A percentile compares a stretch with the other conserved stretches of the same genome.
Conservation (phyloP, 2,329 filamentous ascomycete genomes). For the Magnaporthiopsis poae region DNA sequence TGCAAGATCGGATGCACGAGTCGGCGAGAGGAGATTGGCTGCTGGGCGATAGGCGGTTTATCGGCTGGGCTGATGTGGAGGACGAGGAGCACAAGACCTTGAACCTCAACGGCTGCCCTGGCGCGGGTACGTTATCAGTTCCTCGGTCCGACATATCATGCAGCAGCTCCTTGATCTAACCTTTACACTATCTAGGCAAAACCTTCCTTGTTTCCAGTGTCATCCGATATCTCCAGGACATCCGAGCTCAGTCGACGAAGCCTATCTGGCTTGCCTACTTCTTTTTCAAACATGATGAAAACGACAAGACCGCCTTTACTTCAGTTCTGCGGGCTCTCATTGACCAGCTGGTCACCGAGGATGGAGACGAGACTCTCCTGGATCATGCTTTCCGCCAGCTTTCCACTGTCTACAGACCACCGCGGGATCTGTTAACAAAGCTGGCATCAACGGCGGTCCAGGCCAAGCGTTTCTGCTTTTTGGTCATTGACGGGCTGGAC, state of each 20-base stretch:
- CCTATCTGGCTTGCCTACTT: neutral
- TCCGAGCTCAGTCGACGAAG: neutral
- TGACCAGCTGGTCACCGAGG: neutral
- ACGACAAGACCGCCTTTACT: neutral
- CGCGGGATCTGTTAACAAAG: neutral
- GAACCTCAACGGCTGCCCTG: neutral
- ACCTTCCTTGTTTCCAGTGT: neutral
- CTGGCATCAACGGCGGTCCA: neutral
- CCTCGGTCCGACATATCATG: too few species aligned
- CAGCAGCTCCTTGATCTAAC: too few species aligned
- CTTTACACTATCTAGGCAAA: too few species aligned
- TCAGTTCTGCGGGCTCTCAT: neutral
- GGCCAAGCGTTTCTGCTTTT: conserved; percentile 11
- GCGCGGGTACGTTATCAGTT: neutral
- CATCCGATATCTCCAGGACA: neutral
- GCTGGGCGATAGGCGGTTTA: neutral
- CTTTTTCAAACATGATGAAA: neutral
- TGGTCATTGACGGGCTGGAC: conserved; percentile 5
- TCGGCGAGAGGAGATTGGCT: neutral
- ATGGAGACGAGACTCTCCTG: neutral
- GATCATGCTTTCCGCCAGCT: neutral
- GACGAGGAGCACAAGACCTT: neutral
- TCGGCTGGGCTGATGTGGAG: neutral
- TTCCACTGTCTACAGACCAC: neutral
- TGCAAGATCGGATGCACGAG: neutral